phyloP scores from a whole-genome alignment of 169 alveolate genomes.

The Perkinsus olseni region DNA sequence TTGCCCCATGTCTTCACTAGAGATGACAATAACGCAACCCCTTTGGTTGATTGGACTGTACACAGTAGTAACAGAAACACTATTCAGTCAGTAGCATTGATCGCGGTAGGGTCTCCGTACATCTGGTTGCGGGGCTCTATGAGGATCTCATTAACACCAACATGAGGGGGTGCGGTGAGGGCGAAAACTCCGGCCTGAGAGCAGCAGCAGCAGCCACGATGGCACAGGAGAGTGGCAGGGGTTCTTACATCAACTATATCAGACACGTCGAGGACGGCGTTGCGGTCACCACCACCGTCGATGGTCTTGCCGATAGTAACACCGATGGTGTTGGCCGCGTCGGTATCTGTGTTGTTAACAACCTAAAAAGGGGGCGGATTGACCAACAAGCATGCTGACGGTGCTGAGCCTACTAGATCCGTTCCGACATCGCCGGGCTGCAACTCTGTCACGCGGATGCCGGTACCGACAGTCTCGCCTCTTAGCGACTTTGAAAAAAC shows the following conservation, averaged over 20 bases:
- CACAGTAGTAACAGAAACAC: too few species aligned
- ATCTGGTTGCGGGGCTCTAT: neutral
- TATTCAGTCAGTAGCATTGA: neutral
- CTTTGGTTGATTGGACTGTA: too few species aligned
- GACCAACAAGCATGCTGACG: neutral
- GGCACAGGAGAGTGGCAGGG: neutral
- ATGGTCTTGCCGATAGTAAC: neutral
- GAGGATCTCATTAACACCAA: neutral
- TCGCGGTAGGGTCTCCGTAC: neutral
- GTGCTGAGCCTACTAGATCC: neutral
- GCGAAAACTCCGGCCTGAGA: neutral
- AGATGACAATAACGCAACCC: too few species aligned
- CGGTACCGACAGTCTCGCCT: neutral
- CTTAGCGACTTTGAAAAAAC: neutral
- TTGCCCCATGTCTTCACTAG: too few species aligned
- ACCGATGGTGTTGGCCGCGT: neutral
- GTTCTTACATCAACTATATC: neutral
- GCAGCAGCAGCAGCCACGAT: neutral
- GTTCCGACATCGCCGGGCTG: neutral
- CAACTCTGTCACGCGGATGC: neutral
- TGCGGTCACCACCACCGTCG: slow-evolving; percentile 1
- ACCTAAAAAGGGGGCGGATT: neutral
- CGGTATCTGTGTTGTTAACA: neutral
- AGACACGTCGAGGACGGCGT: neutral
- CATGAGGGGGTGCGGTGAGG: neutral